Conservation (phyloP, 305 asterid genomes). For the Ilex paraguariensis region DNA sequence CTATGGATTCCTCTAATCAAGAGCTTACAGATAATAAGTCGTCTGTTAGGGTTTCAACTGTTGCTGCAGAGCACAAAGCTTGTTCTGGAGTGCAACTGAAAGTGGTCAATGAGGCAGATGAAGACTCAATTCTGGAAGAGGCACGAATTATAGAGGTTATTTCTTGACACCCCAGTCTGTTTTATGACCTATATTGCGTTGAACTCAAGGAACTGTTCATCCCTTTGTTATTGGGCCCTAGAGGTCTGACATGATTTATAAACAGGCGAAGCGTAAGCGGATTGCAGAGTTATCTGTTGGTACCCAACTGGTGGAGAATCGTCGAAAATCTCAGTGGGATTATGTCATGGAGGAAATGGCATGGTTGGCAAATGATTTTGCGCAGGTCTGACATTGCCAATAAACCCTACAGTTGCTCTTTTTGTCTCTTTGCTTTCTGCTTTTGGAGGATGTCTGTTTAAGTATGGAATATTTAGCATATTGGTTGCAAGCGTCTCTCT, state of each 20-base stretch:
- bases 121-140: conserved; percentile 84
- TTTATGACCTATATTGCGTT: conserved; percentile 10
- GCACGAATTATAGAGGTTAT: conserved; percentile 86
- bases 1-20: conserved; percentile 25
- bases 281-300: conserved; percentile 55
- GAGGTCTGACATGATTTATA: conserved; percentile 40
- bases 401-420: too few species aligned
- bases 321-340: conserved; percentile 76
- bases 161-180: conserved; percentile 1
- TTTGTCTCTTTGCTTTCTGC: too few species aligned
- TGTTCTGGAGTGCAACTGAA: conserved; percentile 31
- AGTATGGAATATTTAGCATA: too few species aligned
- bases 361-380: conserved; percentile 99
- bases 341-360: conserved; percentile 95
- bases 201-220: conserved; percentile 14
- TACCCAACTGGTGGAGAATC: conserved; percentile 31
- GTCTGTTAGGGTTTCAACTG: conserved; percentile 23
- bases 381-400: conserved; percentile 54
- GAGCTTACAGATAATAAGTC: conserved; percentile 32
- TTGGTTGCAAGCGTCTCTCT: too few species aligned
- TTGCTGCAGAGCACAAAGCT: conserved; percentile 32
- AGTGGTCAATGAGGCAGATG: conserved; percentile 47
- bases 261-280: conserved; percentile 87
- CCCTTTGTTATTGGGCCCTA: conserved; percentile 1
- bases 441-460: too few species aligned